Base-by-base conservation (phyloP, 768 basidiomycete species). In the Boletus sp. region DNA sequence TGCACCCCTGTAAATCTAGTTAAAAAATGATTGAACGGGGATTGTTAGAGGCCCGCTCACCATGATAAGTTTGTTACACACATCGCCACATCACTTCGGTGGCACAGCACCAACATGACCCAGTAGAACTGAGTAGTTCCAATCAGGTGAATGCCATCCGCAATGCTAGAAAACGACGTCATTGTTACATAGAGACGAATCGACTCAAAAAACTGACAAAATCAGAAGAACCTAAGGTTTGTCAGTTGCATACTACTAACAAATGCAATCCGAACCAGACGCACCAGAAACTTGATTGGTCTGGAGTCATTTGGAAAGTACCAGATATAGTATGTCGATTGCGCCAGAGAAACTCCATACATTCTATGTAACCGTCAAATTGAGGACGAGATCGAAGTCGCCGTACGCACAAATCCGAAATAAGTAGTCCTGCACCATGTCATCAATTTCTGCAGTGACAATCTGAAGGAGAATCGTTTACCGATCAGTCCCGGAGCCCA, bases 401-500 rank as follows among this genome's bases (percentile, higher is more conserved):
- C 24, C 12, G 20, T 24, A 59, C 60, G 7, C 54, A 64, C 60
- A 52, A n/a, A 4, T 33, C 5, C 0, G 61, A 51, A 20, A 63
- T 18, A 17, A 5, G 14, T 0, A 59, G 2, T 40, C 52, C 63
- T 64, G 35, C 5, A 32, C 6, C 5, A 24, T 7, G 10, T 41
- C 12, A 17, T 54, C 35, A 41, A 17, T 36, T 42, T 54, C 18
- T 29, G 46, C 5, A 1, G 15, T 2, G 24, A 35, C n/a, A 35
- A 15, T 6, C 4, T 2, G 24, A 39, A 45, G 15, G 30, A 14
- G 40, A 20, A 20, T 7, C 12, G 46, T 50, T 14, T 44, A 63
- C 62, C 63, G 11, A 63, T 50, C 5, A 64, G 8, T 20, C 61
- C 61, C 0, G 61, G 55, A 2, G 29, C 57, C 63, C 61, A 57